Evolutionary conservation across 2,329 filamentous ascomycete genomes (phyloP).

Genomic region (Monilinia fructigena): DNA sequence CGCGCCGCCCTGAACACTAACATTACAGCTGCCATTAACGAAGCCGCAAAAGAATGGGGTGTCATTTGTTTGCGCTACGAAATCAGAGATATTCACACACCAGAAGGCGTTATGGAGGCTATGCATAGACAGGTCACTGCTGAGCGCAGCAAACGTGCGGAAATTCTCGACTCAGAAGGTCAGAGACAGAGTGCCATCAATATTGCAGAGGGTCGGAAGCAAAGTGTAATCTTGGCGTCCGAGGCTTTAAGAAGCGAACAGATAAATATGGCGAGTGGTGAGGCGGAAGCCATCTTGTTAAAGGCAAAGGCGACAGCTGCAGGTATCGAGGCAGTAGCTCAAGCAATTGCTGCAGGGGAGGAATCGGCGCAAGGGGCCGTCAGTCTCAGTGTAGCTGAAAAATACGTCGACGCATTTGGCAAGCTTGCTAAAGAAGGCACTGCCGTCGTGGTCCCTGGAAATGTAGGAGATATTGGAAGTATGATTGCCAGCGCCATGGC

Average conservation of each 20-base stretch:
- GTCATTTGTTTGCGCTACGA: slow-evolving; percentile 96
- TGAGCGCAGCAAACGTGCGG: slow-evolving; percentile 93
- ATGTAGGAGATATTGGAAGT: slow-evolving; percentile 90
- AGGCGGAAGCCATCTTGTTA: slow-evolving; percentile 87
- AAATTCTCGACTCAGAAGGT: slow-evolving; percentile 96
- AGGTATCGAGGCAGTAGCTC: slow-evolving; percentile 84
- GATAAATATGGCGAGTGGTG: slow-evolving; percentile 89
- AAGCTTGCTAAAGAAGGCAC: slow-evolving; percentile 94
- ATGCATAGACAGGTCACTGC: slow-evolving; percentile 99
- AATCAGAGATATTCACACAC: slow-evolving; percentile 96
- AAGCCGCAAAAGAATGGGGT: slow-evolving; percentile 95
- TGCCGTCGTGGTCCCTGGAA: slow-evolving; percentile 90
- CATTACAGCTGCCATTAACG: slow-evolving; percentile 98
- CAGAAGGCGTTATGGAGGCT: slow-evolving; percentile 86
- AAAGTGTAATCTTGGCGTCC: slow-evolving; percentile 92
- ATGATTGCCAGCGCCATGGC: slow-evolving; percentile 97
- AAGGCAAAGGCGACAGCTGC: slow-evolving; percentile 82
- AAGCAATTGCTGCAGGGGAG: slow-evolving; percentile 70
- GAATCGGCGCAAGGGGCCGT: slow-evolving; percentile 78
- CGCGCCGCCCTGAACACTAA: slow-evolving; percentile 94
- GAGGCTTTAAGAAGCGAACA: slow-evolving; percentile 87
- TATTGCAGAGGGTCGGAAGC: slow-evolving; percentile 96
- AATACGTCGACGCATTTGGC: slow-evolving; percentile 94
- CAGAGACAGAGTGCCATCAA: slow-evolving; percentile 98
- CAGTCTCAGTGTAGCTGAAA: slow-evolving; percentile 87